Evolutionary conservation across 2,329 filamentous ascomycete species (phyloP).

Genomic region (Ceratocystis harringtonii): DNA sequence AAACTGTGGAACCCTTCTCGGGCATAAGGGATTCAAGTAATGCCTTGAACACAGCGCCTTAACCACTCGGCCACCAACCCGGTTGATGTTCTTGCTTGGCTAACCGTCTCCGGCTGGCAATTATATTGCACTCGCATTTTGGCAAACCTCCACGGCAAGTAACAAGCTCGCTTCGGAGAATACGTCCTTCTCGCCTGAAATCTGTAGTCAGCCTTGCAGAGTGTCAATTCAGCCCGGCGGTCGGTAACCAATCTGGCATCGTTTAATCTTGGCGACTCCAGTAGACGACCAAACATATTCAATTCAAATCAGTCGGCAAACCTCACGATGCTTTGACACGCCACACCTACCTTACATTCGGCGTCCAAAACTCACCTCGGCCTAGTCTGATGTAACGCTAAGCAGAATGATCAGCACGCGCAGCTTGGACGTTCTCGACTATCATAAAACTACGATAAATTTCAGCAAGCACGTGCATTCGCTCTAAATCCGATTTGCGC

Average conservation of each 20-base stretch:
- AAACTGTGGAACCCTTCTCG: constrained; percentile 17
- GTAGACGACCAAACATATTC: no score
- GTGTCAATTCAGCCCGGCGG: no score
- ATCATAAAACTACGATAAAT: neutral
- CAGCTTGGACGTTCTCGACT: neutral
- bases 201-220: no score
- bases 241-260: no score
- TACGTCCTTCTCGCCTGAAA: no score
- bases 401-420: neutral
- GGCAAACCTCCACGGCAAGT: neutral
- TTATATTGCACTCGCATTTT: neutral
- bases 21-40: constrained; percentile 16
- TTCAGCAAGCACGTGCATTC: constrained; percentile 1
- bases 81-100: neutral
- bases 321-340: neutral
- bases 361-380: neutral
- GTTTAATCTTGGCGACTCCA: no score
- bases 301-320: neutral
- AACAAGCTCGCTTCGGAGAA: no score
- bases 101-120: no score
- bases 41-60: constrained; percentile 14
- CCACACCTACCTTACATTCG: neutral
- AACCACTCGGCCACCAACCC: constrained; percentile 16
- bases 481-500: neutral
- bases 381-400: neutral